These are phyloP conservation scores for Neopestalotiopsis sp. DNA, from an alignment of 2,329 filamentous ascomycete species.

Conservation along the genomic window DNA sequence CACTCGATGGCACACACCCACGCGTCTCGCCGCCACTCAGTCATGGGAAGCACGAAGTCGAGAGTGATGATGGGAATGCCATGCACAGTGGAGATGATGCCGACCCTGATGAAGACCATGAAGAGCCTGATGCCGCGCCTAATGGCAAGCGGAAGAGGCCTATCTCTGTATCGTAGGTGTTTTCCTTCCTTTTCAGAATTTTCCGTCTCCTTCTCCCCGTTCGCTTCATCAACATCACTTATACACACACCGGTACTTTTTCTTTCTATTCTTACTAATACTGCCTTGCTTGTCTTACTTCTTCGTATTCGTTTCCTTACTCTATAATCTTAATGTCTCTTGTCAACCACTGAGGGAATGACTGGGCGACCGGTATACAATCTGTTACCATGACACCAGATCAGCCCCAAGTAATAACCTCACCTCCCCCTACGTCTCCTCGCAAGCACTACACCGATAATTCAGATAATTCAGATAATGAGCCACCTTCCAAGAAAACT, in stretches of 20 bases:
- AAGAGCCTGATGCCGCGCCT: constrained; percentile 40
- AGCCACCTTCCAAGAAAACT: constrained; percentile 30
- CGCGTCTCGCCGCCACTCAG: constrained; percentile 31
- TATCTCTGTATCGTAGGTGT: constrained; percentile 64
- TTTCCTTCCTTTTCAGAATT: constrained; percentile 6
- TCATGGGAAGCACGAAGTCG: constrained; percentile 39
- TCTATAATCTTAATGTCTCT: constrained; percentile 9
- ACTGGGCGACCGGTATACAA: neutral
- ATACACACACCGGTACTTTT: constrained; percentile 16
- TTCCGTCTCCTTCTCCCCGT: constrained; percentile 16
- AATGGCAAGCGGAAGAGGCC: constrained; percentile 65
- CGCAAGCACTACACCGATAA: constrained; percentile 28
- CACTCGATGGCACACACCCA: constrained; percentile 26
- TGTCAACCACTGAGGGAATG: neutral
- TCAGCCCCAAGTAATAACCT: neutral
- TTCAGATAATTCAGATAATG: constrained; percentile 23
- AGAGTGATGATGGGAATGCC: constrained; percentile 54
- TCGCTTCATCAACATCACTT: constrained; percentile 26
- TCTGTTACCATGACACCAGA: constrained; percentile 16
- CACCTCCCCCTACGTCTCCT: constrained; percentile 9
- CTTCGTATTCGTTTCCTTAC: neutral
- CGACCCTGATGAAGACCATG: constrained; percentile 48
- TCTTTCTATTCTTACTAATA: neutral
- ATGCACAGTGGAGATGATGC: constrained; percentile 50
- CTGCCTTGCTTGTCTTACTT: neutral